A percentile compares a stretch with the other conserved stretches of the same genome.
Conservation (phyloP, 2,329 filamentous ascomycete genomes). For the Ophiostoma sp. region DNA sequence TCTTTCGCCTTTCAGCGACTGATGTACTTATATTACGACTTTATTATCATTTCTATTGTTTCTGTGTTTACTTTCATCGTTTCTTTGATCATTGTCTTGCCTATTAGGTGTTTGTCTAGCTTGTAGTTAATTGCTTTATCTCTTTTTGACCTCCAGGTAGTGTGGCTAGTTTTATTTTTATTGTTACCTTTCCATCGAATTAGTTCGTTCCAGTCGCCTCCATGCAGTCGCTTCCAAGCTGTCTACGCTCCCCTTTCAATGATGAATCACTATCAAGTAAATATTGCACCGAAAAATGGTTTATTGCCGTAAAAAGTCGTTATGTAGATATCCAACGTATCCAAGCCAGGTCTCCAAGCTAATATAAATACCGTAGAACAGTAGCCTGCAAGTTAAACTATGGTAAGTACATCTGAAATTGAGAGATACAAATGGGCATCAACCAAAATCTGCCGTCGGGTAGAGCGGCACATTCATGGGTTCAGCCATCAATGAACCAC, state of each 20-base stretch:
- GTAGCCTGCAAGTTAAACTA: too few species aligned
- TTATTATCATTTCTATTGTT: background rate
- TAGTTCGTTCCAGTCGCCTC: too few species aligned
- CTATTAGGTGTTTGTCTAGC: background rate
- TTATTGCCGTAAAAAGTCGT: background rate
- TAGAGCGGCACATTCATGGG: slow-evolving; percentile 16
- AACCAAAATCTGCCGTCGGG: slow-evolving; percentile 13
- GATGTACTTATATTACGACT: slow-evolving; percentile 23
- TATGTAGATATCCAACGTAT: too few species aligned
- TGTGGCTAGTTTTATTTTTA: background rate
- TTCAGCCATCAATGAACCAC: background rate
- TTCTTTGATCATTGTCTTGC: background rate
- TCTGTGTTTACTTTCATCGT: background rate
- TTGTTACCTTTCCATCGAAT: background rate
- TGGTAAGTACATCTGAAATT: background rate
- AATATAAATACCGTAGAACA: too few species aligned
- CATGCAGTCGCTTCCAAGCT: too few species aligned
- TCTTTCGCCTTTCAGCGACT: slow-evolving; percentile 12
- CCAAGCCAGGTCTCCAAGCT: background rate
- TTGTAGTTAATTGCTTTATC: background rate
- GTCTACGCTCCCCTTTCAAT: too few species aligned
- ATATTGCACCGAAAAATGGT: background rate
- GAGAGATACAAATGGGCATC: background rate
- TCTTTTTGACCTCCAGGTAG: background rate
- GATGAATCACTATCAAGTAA: background rate